Base-by-base conservation (phyloP, 140 eudicot genomes). In the Stevia rebaudiana region DNA sequence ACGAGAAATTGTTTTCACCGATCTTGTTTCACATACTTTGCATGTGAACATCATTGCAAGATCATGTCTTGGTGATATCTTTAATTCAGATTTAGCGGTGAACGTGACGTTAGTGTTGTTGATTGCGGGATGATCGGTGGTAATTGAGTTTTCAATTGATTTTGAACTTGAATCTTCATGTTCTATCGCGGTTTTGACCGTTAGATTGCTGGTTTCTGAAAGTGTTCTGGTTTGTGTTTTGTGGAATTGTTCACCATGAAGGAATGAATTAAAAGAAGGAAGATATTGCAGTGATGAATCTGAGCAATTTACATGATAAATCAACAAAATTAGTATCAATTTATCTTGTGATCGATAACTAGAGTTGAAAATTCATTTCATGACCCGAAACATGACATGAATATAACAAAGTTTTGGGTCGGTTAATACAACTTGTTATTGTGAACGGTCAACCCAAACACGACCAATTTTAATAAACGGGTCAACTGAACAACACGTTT, bases 11-110 rank as follows among this genome's bases (percentile, higher is more conserved):
- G 94, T 87, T 78, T 90, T 90, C 74, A 87, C 63, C 0, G 84
- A 80, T 73, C 98, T 78, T 5, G 94, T 80, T 15, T 90, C 95
- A 72, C 98, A 90, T 7, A 84, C 90, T 69, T 74, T 84, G 80
- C 98, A 90, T 1, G 98, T 90, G 63, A 79, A 90, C 52, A 90
- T 67, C 91, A 90, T 82, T 13, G 85, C 94, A 52, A 87, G 86
- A 70, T 90, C 91, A 66, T 90, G 98, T 37, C 95, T 77, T 17
- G 89, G 76, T 43, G 98, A 90, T 65, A 77, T 39, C 74, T 82
- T 87, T 19, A 91, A 56, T 46, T 73, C 78, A 40, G 96, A 87
- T 43, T 65, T 81, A 30, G 88, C 88, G 30, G 16, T 69, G 78
- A 59, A 75, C 1, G 70, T 62, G 12, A 78, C 69, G n/a, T 65